These are phyloP conservation scores for Brachypodium distachyon DNA, from an alignment of 202 grass and related monocot species.

Conservation along the genomic window DNA sequence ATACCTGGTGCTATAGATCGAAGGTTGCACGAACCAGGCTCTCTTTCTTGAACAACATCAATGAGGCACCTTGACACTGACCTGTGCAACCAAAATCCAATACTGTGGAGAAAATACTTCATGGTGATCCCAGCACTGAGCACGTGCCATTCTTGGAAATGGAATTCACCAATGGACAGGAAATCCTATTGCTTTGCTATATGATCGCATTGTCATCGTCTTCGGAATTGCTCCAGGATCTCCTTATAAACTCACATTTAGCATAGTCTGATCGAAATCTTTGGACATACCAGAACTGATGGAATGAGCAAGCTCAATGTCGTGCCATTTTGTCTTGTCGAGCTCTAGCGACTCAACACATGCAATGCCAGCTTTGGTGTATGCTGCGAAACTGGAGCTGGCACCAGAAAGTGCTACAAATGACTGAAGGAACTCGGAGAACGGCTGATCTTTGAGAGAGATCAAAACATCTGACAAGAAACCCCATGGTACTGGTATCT, in stretches of 20 bases:
- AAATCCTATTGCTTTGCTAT: neutral
- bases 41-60: conserved; percentile 20
- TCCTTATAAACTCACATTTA: neutral
- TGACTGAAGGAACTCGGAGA: neutral
- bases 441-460: neutral
- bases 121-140: neutral
- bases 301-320: neutral
- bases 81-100: neutral
- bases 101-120: neutral
- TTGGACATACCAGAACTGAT: neutral
- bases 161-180: neutral
- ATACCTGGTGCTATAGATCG: conserved; percentile 81
- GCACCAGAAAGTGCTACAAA: too few species aligned
- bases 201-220: neutral
- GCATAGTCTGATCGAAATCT: neutral
- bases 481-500: neutral
- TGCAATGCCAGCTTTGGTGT: neutral
- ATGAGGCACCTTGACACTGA: neutral
- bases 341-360: neutral
- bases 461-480: neutral
- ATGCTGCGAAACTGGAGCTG: neutral
- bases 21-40: conserved; percentile 61
- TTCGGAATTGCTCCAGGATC: neutral
- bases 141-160: neutral
- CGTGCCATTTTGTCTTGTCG: neutral